A percentile compares a stretch with the other conserved stretches of the same genome.
Conservation (phyloP, 2,329 filamentous ascomycete species). For the Penicillium frequentans region DNA sequence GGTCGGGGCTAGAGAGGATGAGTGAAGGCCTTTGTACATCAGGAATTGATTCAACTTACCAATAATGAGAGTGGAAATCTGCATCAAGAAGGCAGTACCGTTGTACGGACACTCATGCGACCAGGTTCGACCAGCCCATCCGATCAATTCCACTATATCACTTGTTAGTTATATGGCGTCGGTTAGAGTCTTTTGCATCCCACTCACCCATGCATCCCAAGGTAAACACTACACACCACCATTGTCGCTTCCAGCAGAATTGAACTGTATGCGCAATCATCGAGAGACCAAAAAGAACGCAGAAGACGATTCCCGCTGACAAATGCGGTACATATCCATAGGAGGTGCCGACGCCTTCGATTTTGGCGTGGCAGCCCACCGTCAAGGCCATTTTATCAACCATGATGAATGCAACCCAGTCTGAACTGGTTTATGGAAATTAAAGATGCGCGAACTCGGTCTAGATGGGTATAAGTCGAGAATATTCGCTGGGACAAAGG, state of each 20-base stretch:
- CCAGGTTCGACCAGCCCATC: conserved; percentile 44
- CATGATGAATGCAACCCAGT: conserved; percentile 4
- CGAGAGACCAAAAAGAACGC: conserved; percentile 35
- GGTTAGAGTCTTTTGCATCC: not conserved
- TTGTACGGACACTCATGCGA: conserved; percentile 51
- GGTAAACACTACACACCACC: conserved; percentile 40
- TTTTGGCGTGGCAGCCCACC: conserved; percentile 28
- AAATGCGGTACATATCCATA: conserved; percentile 39
- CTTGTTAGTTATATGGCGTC: not conserved
- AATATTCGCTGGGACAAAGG: not conserved
- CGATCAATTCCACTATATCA: conserved; percentile 6
- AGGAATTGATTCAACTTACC: conserved; percentile 1
- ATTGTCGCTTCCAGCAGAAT: conserved; percentile 37
- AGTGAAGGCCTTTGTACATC: not conserved
- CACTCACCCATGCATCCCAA: conserved; percentile 38
- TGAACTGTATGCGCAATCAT: conserved; percentile 38
- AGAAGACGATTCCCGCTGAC: conserved; percentile 36
- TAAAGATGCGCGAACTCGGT: not conserved
- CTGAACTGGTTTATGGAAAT: not conserved
- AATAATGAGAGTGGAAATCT: conserved; percentile 21
- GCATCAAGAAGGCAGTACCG: conserved; percentile 34
- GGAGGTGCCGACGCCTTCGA: conserved; percentile 24
- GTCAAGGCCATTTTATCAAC: conserved; percentile 2
- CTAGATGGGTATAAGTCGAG: not conserved
- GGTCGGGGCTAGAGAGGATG: conserved; percentile 38